phyloP scores from a whole-genome alignment of 768 basidiomycete species.

The Russula olivacea region DNA sequence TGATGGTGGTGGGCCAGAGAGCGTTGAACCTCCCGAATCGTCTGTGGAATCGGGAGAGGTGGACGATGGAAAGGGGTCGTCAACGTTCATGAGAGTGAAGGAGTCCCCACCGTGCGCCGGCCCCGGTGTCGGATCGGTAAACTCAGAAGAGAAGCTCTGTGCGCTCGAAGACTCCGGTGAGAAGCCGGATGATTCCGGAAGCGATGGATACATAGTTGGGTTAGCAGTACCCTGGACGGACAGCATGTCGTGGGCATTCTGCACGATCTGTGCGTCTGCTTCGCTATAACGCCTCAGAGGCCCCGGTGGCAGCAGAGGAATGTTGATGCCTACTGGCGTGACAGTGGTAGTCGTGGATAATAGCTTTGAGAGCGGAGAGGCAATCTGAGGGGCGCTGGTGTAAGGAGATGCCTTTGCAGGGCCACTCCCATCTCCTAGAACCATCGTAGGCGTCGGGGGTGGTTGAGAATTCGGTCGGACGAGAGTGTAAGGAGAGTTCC shows the following conservation, averaged over 20 bases:
- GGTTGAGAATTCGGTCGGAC: slow-evolving; percentile 1
- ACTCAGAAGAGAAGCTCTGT: background rate
- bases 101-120: background rate
- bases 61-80: background rate
- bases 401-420: background rate
- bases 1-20: background rate
- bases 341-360: background rate
- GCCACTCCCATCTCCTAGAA: background rate
- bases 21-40: background rate
- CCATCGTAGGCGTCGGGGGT: background rate
- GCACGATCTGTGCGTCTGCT: background rate
- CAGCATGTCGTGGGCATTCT: background rate
- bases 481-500: background rate
- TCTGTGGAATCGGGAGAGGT: background rate
- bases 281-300: background rate
- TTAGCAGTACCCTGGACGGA: background rate
- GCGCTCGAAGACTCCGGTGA: background rate
- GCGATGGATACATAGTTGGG: background rate
- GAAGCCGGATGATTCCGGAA: background rate
- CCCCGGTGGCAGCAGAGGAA: background rate
- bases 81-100: background rate
- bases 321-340: no score
- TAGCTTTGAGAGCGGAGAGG: background rate
- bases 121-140: background rate
- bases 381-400: background rate